Conservation (phyloP, 2,329 filamentous ascomycete genomes). For the Cladophialophora bantiana region DNA sequence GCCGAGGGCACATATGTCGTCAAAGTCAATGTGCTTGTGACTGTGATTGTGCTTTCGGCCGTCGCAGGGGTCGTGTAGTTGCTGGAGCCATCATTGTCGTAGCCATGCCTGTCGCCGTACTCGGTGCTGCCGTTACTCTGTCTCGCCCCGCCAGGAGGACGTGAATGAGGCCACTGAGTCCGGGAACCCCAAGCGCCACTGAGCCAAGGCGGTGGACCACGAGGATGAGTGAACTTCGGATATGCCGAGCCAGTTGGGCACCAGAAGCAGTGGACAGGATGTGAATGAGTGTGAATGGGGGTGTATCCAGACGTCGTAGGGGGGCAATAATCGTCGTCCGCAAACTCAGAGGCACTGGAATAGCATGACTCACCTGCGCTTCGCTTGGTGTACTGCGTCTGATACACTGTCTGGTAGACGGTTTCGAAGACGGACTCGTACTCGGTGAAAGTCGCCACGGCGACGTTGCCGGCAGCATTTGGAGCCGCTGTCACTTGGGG, state of each 20-base stretch:
- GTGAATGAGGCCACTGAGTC: background rate
- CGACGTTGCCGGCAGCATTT: constrained; percentile 26
- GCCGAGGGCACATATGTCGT: constrained; percentile 4
- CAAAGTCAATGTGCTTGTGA: constrained; percentile 13
- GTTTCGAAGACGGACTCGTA: constrained; percentile 34
- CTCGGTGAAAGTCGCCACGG: constrained; percentile 32
- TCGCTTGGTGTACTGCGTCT: constrained; percentile 35
- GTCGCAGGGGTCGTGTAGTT: background rate
- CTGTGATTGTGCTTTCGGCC: background rate
- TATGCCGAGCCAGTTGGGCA: background rate
- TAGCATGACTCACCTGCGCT: constrained; percentile 30
- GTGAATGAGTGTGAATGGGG: background rate
- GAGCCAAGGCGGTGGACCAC: constrained; percentile 10
- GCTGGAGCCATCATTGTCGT: background rate
- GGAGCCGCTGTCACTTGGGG: constrained; percentile 21
- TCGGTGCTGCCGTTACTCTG: constrained; percentile 3
- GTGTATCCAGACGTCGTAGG: constrained; percentile 5
- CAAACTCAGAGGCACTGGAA: constrained; percentile 5
- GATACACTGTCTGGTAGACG: constrained; percentile 32
- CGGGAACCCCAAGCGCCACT: background rate
- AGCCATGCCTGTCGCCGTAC: background rate
- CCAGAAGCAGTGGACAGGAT: background rate
- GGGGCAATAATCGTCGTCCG: background rate
- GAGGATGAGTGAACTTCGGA: background rate
- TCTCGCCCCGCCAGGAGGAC: background rate